Conservation (phyloP, 2,329 filamentous ascomycete genomes). For the Cytospora schulzeri region DNA sequence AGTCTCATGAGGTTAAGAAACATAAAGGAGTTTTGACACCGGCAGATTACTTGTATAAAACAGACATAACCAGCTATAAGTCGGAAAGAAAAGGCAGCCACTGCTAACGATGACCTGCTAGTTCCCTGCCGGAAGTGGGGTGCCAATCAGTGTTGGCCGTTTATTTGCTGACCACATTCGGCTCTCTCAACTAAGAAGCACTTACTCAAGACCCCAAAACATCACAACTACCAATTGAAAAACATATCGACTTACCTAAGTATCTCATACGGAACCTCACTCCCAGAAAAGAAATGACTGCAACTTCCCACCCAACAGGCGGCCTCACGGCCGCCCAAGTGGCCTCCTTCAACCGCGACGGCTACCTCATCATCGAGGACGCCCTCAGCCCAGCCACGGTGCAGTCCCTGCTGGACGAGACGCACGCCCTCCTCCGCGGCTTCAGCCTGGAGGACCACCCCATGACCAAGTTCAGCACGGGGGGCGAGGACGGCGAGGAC, state of each 20-base stretch:
- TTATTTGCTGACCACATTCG: not conserved
- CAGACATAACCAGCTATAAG: too few relatives aligned
- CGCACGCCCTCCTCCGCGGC: slow-evolving; percentile 69
- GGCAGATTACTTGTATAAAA: not conserved
- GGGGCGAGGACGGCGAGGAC: slow-evolving; percentile 62
- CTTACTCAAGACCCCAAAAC: not conserved
- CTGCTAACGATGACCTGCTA: not conserved
- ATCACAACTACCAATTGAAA: not conserved
- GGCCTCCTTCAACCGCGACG: slow-evolving; percentile 73
- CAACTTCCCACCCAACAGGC: slow-evolving; percentile 13
- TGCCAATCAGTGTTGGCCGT: not conserved
- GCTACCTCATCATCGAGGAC: slow-evolving; percentile 84
- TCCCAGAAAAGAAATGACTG: slow-evolving; percentile 2
- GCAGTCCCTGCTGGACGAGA: slow-evolving; percentile 70
- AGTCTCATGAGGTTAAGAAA: not conserved
- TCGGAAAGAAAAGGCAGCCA: not conserved
- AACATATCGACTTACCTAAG: not conserved
- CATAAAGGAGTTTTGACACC: not conserved
- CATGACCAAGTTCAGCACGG: slow-evolving; percentile 91
- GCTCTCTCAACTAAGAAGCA: not conserved
- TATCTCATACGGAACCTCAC: not conserved
- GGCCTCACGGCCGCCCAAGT: slow-evolving; percentile 75
- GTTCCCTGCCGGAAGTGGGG: not conserved
- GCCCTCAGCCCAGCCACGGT: slow-evolving; percentile 71
- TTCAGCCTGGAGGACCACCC: slow-evolving; percentile 85